Conservation (phyloP, 129 eudicot species). For the Heracleum sosnowskyi region DNA sequence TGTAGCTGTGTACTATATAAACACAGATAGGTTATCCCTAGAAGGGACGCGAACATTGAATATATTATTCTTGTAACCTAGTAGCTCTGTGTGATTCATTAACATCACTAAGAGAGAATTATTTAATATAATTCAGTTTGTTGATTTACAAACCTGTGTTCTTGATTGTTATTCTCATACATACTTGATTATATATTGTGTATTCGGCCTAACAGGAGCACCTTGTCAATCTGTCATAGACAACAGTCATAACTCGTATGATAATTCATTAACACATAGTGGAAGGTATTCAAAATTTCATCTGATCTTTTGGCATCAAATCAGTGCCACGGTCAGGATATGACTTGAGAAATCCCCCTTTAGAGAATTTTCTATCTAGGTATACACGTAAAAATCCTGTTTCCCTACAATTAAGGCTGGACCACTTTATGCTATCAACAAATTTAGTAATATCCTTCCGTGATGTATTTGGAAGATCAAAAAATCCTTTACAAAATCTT, state of each 20-base stretch:
- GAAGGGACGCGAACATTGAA: too few species aligned
- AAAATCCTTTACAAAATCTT: neutral
- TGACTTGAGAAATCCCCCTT: neutral
- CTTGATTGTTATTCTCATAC: too few species aligned
- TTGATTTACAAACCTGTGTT: too few species aligned
- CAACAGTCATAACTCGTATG: slow-evolving; percentile 2
- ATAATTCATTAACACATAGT: neutral
- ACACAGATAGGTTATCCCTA: too few species aligned
- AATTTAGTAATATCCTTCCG: neutral
- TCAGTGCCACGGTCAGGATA: neutral
- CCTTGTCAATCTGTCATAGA: too few species aligned
- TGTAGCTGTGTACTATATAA: too few species aligned
- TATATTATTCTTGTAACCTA: too few species aligned
- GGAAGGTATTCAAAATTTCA: neutral
- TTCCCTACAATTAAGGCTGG: neutral
- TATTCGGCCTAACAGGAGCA: too few species aligned
- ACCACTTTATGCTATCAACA: neutral
- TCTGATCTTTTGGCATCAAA: neutral
- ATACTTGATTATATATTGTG: too few species aligned
- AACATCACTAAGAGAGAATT: too few species aligned
- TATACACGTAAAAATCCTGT: neutral
- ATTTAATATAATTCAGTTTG: too few species aligned
- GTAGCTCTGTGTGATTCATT: too few species aligned
- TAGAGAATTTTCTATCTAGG: neutral
- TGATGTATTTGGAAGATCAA: neutral